Evolutionary conservation across 2,329 filamentous ascomycete genomes (phyloP).

Genomic region (Westerdykella sp.): DNA sequence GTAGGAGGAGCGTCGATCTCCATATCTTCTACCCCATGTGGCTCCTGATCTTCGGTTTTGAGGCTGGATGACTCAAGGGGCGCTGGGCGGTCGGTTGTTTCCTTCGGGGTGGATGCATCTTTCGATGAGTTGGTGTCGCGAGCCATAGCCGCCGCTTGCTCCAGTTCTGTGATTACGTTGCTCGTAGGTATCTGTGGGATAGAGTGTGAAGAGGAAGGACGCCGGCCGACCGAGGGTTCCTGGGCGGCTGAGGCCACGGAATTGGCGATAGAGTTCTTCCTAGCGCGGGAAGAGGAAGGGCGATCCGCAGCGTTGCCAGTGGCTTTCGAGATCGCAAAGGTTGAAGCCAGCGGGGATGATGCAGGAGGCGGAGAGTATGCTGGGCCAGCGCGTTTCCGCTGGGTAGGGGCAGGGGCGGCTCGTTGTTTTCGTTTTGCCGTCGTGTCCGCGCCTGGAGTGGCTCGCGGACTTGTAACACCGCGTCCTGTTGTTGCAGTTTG

Average conservation of each 20-base stretch:
- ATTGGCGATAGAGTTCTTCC: conserved; percentile 59
- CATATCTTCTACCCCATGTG: conserved; percentile 38
- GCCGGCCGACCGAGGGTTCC: conserved; percentile 28
- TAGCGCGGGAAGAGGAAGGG: conserved; percentile 62
- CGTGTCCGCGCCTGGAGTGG: conserved; percentile 54
- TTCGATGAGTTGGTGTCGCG: conserved; percentile 21
- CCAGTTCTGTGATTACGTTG: conserved; percentile 28
- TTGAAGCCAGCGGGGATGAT: conserved; percentile 68
- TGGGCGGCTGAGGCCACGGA: conserved; percentile 47
- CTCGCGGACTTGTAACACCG: conserved; percentile 55
- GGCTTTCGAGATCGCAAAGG: conserved; percentile 55
- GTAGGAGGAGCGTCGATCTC: conserved; percentile 28
- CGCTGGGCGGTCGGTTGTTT: conserved; percentile 17
- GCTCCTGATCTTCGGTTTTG: conserved; percentile 47
- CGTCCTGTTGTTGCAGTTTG: conserved; percentile 46
- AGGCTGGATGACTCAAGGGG: conserved; percentile 46
- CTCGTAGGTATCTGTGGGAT: conserved; percentile 21
- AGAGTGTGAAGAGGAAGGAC: conserved; percentile 35
- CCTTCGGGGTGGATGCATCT: conserved; percentile 26
- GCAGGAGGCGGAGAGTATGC: conserved; percentile 63
- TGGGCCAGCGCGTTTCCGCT: conserved; percentile 61
- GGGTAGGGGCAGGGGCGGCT: conserved; percentile 60
- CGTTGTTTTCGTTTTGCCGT: conserved; percentile 62
- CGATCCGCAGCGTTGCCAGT: conserved; percentile 43
- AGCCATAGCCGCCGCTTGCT: conserved; percentile 24